A percentile compares a stretch with the other conserved stretches of the same genome.
Conservation (phyloP, 2,329 filamentous ascomycete genomes). For the Macrophomina phaseolina region DNA sequence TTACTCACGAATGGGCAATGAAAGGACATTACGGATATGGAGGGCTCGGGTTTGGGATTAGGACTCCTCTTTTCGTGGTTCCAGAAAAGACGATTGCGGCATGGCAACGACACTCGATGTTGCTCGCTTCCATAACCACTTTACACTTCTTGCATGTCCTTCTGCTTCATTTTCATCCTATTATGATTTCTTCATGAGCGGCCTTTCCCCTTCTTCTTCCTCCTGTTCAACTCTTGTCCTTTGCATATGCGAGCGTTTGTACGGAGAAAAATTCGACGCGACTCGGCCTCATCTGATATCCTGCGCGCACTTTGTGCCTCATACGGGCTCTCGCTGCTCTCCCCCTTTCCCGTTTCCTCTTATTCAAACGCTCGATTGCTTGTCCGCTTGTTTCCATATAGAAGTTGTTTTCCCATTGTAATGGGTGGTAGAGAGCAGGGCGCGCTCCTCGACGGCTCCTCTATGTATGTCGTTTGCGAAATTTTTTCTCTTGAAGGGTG, state of each 20-base stretch:
- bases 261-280: neutral
- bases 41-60: neutral
- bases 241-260: slow-evolving; percentile 12
- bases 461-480: neutral
- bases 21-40: neutral
- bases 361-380: no score
- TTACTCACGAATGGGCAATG: neutral
- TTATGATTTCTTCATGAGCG: neutral
- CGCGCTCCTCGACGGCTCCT: no score
- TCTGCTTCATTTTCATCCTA: neutral
- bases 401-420: neutral
- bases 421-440: neutral
- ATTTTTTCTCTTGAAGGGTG: neutral
- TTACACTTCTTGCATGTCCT: slow-evolving; percentile 3
- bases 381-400: neutral
- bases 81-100: neutral
- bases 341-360: neutral
- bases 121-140: neutral
- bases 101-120: neutral
- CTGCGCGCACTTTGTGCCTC: neutral
- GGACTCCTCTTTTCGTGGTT: no score
- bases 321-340: neutral
- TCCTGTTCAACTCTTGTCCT: neutral
- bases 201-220: neutral
- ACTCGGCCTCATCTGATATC: neutral